Conservation (phyloP, 805 yeast species). For the Aciculoconidium aculeatum region DNA sequence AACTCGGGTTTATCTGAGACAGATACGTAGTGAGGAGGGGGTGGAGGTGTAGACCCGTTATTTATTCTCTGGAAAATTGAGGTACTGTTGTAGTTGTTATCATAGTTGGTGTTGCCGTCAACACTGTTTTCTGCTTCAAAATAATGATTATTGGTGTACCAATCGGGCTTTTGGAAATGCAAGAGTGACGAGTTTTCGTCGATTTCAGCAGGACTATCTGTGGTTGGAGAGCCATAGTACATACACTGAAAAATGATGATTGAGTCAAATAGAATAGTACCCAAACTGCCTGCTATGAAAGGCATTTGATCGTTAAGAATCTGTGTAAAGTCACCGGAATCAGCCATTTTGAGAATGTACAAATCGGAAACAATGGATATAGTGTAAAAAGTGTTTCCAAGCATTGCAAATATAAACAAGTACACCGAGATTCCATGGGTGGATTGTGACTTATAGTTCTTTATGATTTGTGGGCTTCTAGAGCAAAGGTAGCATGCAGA, state of each 20-base stretch:
- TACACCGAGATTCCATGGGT: constrained; percentile 31
- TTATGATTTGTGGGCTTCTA: constrained; percentile 30
- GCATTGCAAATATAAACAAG: constrained; percentile 30
- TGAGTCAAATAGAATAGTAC: constrained; percentile 23
- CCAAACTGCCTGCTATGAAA: constrained; percentile 67
- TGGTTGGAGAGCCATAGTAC: too few species aligned
- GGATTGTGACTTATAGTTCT: constrained; percentile 23
- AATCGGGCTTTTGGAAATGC: constrained; percentile 32
- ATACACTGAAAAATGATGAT: constrained; percentile 30
- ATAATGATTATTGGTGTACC: constrained; percentile 25
- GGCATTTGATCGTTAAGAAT: constrained; percentile 60
- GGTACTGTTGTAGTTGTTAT: too few species aligned
- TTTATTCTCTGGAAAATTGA: constrained; percentile 1
- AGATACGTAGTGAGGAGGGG: constrained; percentile 6
- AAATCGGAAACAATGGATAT: constrained; percentile 28
- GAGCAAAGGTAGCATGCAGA: constrained; percentile 26
- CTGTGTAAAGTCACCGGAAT: constrained; percentile 8
- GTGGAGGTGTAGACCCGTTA: constrained; percentile 3
- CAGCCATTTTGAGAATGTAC: constrained; percentile 15
- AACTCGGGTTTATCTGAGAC: constrained; percentile 2
- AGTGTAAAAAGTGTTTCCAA: constrained; percentile 31
- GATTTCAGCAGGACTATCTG: too few species aligned
- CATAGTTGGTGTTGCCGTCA: constrained; percentile 1
- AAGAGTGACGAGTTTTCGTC: too few species aligned
- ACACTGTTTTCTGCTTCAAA: constrained; percentile 6